Evolutionary conservation across 164 flowering plant species (phyloP).

Genomic region (Akebia trifoliata): DNA sequence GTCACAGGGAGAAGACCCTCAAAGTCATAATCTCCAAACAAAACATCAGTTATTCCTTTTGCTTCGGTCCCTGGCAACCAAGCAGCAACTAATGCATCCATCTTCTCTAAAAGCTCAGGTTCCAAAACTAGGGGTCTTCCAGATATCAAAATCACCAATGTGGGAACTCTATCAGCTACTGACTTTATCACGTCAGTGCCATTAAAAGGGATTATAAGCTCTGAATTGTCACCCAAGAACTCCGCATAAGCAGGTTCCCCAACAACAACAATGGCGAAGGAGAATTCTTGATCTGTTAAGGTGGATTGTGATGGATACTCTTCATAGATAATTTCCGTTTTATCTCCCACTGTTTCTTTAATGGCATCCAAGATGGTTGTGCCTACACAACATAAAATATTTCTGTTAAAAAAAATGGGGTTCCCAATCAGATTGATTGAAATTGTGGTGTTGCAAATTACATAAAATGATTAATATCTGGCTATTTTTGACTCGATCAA

Average conservation of each 20-base stretch:
- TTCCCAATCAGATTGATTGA: too few relatives aligned
- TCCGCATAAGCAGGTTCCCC: slow-evolving; percentile 85
- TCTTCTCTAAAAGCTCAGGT: slow-evolving; percentile 49
- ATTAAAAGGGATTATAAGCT: slow-evolving; percentile 54
- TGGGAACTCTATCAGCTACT: slow-evolving; percentile 58
- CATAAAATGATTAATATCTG: too few relatives aligned
- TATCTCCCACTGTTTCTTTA: slow-evolving; percentile 43
- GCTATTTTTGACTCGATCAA: too few relatives aligned
- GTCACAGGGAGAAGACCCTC: slow-evolving; percentile 59
- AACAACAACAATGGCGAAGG: slow-evolving; percentile 70
- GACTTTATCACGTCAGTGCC: slow-evolving; percentile 42
- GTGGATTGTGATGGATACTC: slow-evolving; percentile 46
- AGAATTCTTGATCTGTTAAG: slow-evolving; percentile 40
- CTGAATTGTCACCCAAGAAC: slow-evolving; percentile 51
- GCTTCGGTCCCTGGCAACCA: slow-evolving; percentile 92
- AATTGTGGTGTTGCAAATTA: too few relatives aligned
- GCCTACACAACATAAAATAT: slow-evolving; percentile 30
- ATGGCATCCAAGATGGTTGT: slow-evolving; percentile 74
- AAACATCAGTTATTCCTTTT: slow-evolving; percentile 61
- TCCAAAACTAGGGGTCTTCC: slow-evolving; percentile 74
- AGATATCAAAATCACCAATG: slow-evolving; percentile 60
- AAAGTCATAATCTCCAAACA: slow-evolving; percentile 74
- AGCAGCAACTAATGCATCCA: slow-evolving; percentile 70
- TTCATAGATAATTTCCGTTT: slow-evolving; percentile 56
- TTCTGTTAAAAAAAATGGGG: too few relatives aligned